Evolutionary conservation across 116 monocot genomes (phyloP).

Genomic region (Papilionanthe hybrid): DNA sequence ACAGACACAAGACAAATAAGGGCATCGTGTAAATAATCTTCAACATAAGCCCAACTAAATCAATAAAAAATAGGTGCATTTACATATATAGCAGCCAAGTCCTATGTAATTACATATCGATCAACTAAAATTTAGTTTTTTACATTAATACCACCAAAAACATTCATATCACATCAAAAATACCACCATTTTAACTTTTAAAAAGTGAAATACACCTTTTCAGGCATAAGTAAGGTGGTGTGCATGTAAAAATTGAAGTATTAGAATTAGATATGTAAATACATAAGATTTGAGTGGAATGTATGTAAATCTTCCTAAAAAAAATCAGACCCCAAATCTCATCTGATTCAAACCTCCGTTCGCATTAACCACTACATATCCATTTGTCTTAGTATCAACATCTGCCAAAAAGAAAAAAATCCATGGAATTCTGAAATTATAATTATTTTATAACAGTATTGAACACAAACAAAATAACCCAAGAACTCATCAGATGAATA

Average conservation of each 20-base stretch:
- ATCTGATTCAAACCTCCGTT: slow-evolving; percentile 99
- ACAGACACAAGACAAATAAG: slow-evolving; percentile 23
- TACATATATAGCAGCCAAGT: no score
- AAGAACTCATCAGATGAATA: slow-evolving; percentile 5
- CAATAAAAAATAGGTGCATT: neutral
- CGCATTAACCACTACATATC: slow-evolving; percentile 83
- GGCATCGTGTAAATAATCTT: neutral
- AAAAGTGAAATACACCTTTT: no score
- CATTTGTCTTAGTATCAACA: slow-evolving; percentile 66
- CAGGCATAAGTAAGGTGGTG: no score
- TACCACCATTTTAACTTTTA: no score
- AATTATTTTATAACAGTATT: neutral
- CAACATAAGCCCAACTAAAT: neutral
- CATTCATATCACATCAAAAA: no score
- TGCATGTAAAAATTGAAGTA: no score
- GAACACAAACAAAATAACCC: slow-evolving; percentile 1
- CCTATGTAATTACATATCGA: no score
- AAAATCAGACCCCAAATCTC: slow-evolving; percentile 86
- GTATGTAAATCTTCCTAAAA: neutral
- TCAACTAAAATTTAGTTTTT: no score
- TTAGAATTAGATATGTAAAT: no score
- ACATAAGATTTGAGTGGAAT: no score
- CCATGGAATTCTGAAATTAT: neutral
- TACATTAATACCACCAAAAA: no score
- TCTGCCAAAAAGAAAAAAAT: slow-evolving; percentile 33